Evolutionary conservation across 768 basidiomycete genomes (phyloP).

Genomic region (Leccinum olivaceopallidum): DNA sequence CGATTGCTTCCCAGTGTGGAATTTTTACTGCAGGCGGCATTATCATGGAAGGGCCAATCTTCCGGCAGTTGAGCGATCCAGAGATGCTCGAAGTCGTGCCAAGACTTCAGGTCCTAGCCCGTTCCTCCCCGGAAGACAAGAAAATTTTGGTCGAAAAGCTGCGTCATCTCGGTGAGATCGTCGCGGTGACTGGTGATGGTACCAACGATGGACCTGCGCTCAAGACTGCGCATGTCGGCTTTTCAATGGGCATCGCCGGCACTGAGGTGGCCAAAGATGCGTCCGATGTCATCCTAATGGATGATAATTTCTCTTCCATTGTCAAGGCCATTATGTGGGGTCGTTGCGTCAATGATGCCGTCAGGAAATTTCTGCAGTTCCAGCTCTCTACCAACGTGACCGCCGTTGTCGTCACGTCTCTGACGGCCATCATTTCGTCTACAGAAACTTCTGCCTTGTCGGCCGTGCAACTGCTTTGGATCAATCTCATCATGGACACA

Average conservation of each 20-base stretch:
- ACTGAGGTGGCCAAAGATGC: slow-evolving; percentile 99
- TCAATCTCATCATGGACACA: slow-evolving; percentile 99
- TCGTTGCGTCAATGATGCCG: slow-evolving; percentile 96
- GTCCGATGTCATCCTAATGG: slow-evolving; percentile 98
- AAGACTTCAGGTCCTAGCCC: slow-evolving; percentile 92
- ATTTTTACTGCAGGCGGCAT: slow-evolving; percentile 93
- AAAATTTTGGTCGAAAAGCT: slow-evolving; percentile 88
- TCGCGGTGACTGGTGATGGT: slow-evolving; percentile 96
- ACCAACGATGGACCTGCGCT: slow-evolving; percentile 98
- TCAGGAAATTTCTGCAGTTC: slow-evolving; percentile 97
- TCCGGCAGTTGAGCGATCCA: slow-evolving; percentile 69
- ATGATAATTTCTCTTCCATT: slow-evolving; percentile 94
- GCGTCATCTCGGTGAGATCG: slow-evolving; percentile 83
- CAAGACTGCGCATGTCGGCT: slow-evolving; percentile 94
- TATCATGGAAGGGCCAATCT: slow-evolving; percentile 97
- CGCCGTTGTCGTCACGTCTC: slow-evolving; percentile 91
- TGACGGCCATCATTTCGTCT: slow-evolving; percentile 80
- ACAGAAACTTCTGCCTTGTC: slow-evolving; percentile 81
- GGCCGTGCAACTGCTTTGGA: slow-evolving; percentile 97
- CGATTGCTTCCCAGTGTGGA: slow-evolving; percentile 94
- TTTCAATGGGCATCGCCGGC: slow-evolving; percentile 95
- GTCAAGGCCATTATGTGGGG: slow-evolving; percentile 99
- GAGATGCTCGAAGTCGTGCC: slow-evolving; percentile 86
- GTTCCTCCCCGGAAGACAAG: slow-evolving; percentile 98
- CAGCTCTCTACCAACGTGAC: slow-evolving; percentile 94